Percentiles rank a stretch among this genome's conserved stretches.
phyloP scores from a whole-genome alignment of 768 basidiomycete species.

The Trichaptum fuscoviolaceum region DNA sequence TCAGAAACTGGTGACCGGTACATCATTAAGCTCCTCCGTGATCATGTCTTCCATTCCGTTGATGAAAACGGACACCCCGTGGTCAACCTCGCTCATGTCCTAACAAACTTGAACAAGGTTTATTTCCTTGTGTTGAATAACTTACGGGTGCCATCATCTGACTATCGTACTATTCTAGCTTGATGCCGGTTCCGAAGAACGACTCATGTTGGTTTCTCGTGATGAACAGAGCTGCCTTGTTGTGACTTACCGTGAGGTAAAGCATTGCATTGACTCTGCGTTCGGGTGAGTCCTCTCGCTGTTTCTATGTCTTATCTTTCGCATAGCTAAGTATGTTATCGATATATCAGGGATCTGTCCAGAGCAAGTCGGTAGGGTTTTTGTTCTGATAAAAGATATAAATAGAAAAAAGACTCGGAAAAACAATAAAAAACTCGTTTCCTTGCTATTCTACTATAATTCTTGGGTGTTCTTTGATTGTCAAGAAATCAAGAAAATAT shows the following conservation, averaged over 20 bases:
- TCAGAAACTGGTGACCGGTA: slow-evolving; percentile 98
- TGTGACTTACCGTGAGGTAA: slow-evolving; percentile 90
- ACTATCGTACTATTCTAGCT: slow-evolving; percentile 43
- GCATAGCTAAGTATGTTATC: background rate
- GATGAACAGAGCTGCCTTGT: slow-evolving; percentile 97
- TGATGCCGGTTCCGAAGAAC: slow-evolving; percentile 90
- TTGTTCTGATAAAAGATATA: background rate
- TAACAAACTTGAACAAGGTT: slow-evolving; percentile 92
- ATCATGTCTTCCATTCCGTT: slow-evolving; percentile 97
- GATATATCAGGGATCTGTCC: background rate
- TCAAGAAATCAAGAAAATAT: no score
- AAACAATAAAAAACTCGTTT: background rate
- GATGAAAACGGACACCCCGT: slow-evolving; percentile 88
- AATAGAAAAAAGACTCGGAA: slow-evolving; percentile 6
- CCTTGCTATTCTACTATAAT: background rate
- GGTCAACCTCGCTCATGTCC: slow-evolving; percentile 84
- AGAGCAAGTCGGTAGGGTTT: background rate
- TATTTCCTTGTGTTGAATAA: slow-evolving; percentile 14
- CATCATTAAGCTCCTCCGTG: slow-evolving; percentile 96
- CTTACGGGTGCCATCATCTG: background rate
- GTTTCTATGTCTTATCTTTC: background rate
- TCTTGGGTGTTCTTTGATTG: background rate
- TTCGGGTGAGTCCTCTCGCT: slow-evolving; percentile 55
- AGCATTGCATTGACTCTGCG: slow-evolving; percentile 75
- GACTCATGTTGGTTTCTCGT: slow-evolving; percentile 88